Evolutionary conservation across 768 basidiomycete genomes (phyloP), one percentile per base, ranked within the genome.

Genomic region (Lactarius sp.): DNA sequence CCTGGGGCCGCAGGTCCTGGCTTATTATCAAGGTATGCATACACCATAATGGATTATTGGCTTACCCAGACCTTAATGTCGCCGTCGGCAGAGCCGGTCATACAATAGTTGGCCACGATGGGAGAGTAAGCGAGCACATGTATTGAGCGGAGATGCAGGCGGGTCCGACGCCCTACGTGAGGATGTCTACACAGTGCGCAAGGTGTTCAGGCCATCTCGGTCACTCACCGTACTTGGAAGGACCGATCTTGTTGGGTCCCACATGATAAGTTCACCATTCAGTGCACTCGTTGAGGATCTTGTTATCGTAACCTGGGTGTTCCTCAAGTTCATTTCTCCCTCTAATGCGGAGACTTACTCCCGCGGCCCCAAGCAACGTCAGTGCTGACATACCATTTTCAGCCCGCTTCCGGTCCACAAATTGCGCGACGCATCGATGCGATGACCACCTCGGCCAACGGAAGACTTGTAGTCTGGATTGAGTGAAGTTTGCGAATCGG

Each of bases 201-300:
- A 12, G 52, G 22, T 6, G 18, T 18, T 41, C n/a, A 41, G 36
- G 34, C 7, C 53, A 41, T 13, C 33, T 36, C 27, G 53, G 16
- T 20, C 46, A 57, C 72, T 65, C 69, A 92, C 90, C 89, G 68
- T 83, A 88, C 75, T 91, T 92, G 47, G 82, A 81, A 2, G 77
- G 70, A 3, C 87, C 86, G 22, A 79, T 73, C 71, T 85, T 88
- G 68, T 85, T 83, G 34, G 67, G 71, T 92, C 89, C 90, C 90
- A 92, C 79, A 91, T 82, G 36, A 91, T 87, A 42, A 92, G 80
- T 58, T 92, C 90, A 1, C 90, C 90, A 66, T 90, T 92, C 16
- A 87, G 77, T 1, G 88, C 88, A 69, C 89, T 90, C 3, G 90
- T 92, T 2, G 22, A 92, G 73, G 54, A 92, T 83, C 75, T 92